These are phyloP conservation scores for Aspergillus ibericus DNA, from an alignment of 2,329 filamentous ascomycete species.

Conservation along the genomic window DNA sequence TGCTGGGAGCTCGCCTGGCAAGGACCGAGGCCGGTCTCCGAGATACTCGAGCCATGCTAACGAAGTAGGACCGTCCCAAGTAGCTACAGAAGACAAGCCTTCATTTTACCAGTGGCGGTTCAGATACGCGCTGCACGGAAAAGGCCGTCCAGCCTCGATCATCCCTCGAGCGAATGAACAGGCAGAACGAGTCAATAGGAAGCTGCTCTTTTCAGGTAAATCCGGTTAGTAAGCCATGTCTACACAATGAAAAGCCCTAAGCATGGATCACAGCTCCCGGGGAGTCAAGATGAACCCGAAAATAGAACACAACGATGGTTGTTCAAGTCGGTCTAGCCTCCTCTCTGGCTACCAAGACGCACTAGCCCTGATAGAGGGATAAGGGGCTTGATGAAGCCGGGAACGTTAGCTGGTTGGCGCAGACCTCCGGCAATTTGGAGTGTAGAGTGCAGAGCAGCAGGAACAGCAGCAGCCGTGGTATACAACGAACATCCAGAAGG, in stretches of 20 bases:
- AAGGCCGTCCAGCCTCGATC: slow-evolving; percentile 3
- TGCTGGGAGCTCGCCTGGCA: slow-evolving; percentile 35
- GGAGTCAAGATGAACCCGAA: neutral
- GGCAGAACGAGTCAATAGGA: neutral
- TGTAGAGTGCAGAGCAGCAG: neutral
- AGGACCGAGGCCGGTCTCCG: slow-evolving; percentile 35
- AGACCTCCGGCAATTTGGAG: neutral
- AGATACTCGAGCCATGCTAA: slow-evolving; percentile 40
- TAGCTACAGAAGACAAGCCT: slow-evolving; percentile 17
- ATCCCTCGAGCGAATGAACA: neutral
- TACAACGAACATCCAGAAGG: neutral
- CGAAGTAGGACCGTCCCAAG: slow-evolving; percentile 20
- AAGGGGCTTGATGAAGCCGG: neutral
- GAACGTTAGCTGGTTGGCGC: neutral
- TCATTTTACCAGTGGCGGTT: slow-evolving; percentile 23
- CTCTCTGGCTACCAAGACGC: neutral
- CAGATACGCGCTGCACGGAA: slow-evolving; percentile 8
- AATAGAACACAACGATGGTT: neutral
- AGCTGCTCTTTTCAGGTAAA: neutral
- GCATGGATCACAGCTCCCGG: neutral
- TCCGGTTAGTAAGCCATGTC: neutral
- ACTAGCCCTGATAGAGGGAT: neutral
- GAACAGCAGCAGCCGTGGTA: neutral
- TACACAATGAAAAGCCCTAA: neutral
- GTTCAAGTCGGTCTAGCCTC: neutral